Conservation (phyloP, 1,284 basidiomycete species). For the Trichosporon ovoides region DNA sequence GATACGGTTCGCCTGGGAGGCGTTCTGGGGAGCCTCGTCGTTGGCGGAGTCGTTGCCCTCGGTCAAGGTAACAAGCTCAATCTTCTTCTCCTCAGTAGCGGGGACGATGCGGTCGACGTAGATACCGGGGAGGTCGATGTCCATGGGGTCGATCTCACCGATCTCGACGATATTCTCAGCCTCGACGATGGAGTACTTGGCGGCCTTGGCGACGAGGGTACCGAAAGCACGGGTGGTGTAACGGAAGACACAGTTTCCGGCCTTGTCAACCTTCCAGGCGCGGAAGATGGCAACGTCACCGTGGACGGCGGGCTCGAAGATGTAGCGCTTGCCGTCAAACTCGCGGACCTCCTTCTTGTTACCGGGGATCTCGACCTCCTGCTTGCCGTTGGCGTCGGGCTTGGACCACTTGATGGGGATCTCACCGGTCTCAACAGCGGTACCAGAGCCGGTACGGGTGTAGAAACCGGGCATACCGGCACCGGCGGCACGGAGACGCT, state of each 20-base stretch:
- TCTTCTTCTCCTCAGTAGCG: conserved; percentile 69
- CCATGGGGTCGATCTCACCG: conserved; percentile 75
- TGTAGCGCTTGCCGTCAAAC: conserved; percentile 75
- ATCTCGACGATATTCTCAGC: conserved; percentile 88
- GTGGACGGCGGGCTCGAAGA: conserved; percentile 79
- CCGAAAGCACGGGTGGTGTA: conserved; percentile 87
- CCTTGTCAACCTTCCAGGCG: conserved; percentile 93
- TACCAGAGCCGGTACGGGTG: conserved; percentile 82
- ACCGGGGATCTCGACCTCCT: conserved; percentile 59
- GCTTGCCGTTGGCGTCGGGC: conserved; percentile 35
- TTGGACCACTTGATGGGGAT: conserved; percentile 56
- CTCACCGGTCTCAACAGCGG: conserved; percentile 66
- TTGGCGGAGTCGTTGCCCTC: conserved; percentile 27
- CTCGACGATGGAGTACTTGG: conserved; percentile 87
- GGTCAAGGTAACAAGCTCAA: conserved; percentile 63
- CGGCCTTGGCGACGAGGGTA: conserved; percentile 79
- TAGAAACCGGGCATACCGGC: conserved; percentile 95
- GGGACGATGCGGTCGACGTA: conserved; percentile 82
- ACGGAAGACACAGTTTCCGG: conserved; percentile 77
- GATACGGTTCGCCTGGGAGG: conserved; percentile 53
- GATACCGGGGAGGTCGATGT: conserved; percentile 73
- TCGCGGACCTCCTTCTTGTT: conserved; percentile 71
- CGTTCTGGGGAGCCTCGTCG: conserved; percentile 18
- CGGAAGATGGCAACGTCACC: conserved; percentile 85
- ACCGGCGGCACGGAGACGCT: conserved; percentile 83